phyloP scores from a whole-genome alignment of 345 rosid genomes.

The Boechera divaricarpa region DNA sequence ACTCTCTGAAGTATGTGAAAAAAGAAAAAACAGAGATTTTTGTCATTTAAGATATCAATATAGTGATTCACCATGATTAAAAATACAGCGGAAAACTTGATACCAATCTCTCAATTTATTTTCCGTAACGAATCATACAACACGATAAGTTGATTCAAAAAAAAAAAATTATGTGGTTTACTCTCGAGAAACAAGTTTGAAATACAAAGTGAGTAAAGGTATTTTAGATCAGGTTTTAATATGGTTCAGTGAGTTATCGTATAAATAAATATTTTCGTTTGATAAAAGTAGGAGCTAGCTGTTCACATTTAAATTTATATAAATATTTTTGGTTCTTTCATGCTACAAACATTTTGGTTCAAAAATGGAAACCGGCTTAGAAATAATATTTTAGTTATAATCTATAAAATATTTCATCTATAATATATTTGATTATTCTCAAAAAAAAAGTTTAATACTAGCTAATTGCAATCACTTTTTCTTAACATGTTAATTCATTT shows the following conservation, averaged over 20 bases:
- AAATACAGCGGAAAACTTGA: background rate
- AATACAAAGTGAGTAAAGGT: background rate
- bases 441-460: background rate
- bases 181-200: background rate
- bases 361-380: background rate
- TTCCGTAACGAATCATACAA: background rate
- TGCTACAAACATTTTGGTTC: background rate
- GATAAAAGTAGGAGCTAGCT: background rate
- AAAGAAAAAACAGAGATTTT: background rate
- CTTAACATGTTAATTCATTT: background rate
- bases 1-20: too few species aligned
- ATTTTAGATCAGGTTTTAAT: background rate
- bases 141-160: background rate
- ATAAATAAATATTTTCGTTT: background rate
- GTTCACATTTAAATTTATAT: background rate
- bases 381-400: background rate
- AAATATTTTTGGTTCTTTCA: background rate
- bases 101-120: background rate
- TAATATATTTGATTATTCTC: background rate
- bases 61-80: background rate
- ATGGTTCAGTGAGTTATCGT: constrained; percentile 1
- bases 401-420: background rate
- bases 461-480: background rate
- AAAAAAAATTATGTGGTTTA: background rate
- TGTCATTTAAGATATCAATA: background rate